A percentile compares a stretch with the other conserved stretches of the same genome.
Conservation (phyloP, 2,329 filamentous ascomycete genomes). For the Thelonectria olida region DNA sequence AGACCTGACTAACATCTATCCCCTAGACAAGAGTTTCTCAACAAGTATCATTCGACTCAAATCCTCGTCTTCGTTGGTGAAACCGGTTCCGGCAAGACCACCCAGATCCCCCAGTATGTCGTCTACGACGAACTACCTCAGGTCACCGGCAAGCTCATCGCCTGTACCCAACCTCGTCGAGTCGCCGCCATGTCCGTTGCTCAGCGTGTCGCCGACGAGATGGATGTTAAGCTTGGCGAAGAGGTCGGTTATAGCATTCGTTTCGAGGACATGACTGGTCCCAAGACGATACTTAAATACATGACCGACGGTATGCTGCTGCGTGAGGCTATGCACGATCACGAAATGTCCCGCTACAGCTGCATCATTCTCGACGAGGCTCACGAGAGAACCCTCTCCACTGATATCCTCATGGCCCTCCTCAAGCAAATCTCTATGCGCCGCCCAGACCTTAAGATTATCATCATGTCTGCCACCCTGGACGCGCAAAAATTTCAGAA, state of each 20-base stretch:
- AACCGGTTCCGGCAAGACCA: conserved; percentile 99
- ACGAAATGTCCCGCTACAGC: conserved; percentile 90
- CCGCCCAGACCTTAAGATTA: conserved; percentile 92
- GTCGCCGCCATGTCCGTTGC: conserved; percentile 99
- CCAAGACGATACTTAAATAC: conserved; percentile 94
- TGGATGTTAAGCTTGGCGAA: conserved; percentile 91
- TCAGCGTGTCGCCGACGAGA: conserved; percentile 95
- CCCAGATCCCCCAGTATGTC: conserved; percentile 98
- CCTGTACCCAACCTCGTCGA: conserved; percentile 96
- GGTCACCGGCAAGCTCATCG: conserved; percentile 85
- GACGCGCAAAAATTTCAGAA: conserved; percentile 98
- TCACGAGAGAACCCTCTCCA: conserved; percentile 96
- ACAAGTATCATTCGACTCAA: conserved; percentile 91
- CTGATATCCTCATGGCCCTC: conserved; percentile 96
- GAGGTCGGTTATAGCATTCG: conserved; percentile 99
- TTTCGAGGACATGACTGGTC: conserved; percentile 93
- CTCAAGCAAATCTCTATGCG: conserved; percentile 88
- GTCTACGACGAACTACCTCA: conserved; percentile 96
- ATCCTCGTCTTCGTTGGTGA: conserved; percentile 99
- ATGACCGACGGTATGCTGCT: conserved; percentile 99
- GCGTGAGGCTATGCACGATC: conserved; percentile 95
- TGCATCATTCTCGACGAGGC: conserved; percentile 99
- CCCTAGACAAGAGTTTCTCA: conserved; percentile 84
- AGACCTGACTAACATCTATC: neutral
- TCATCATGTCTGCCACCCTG: conserved; percentile 98